Evolutionary conservation across 2,329 filamentous ascomycete species (phyloP).

Genomic region (Trichoderma sp.): DNA sequence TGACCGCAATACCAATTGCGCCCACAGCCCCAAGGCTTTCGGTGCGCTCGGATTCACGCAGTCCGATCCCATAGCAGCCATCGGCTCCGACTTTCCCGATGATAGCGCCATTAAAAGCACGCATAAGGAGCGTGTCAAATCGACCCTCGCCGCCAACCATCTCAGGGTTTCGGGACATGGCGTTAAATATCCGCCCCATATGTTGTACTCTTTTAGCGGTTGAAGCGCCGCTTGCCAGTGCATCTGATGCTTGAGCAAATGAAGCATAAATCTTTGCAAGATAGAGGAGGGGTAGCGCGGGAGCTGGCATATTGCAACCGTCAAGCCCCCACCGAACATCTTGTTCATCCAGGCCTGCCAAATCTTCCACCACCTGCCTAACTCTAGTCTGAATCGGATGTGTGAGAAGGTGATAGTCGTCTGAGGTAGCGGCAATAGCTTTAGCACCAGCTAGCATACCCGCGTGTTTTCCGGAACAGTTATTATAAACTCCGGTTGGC

Average conservation of each 20-base stretch:
- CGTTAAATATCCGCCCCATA: constrained; percentile 41
- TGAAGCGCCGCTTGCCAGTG: background rate
- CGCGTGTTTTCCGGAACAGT: constrained; percentile 52
- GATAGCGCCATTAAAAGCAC: constrained; percentile 37
- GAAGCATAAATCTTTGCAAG: constrained; percentile 40
- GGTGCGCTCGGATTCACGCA: constrained; percentile 42
- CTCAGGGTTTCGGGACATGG: constrained; percentile 46
- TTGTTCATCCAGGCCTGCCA: constrained; percentile 33
- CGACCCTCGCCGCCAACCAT: constrained; percentile 47
- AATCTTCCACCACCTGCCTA: constrained; percentile 38
- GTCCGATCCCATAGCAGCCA: constrained; percentile 48
- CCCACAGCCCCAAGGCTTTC: constrained; percentile 38
- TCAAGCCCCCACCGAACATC: constrained; percentile 46
- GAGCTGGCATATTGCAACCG: constrained; percentile 51
- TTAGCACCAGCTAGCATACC: constrained; percentile 48
- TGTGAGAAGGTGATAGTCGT: constrained; percentile 38
- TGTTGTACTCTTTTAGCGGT: constrained; percentile 23
- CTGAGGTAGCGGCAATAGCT: constrained; percentile 35
- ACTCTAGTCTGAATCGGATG: constrained; percentile 45
- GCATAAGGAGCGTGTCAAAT: constrained; percentile 51
- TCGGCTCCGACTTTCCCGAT: constrained; percentile 53
- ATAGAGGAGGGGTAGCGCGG: constrained; percentile 41
- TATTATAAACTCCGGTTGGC: constrained; percentile 44
- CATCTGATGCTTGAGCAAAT: constrained; percentile 39
- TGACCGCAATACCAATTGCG: constrained; percentile 47